Conservation (phyloP, 768 basidiomycete species). For the Hirschioporus abietinus region DNA sequence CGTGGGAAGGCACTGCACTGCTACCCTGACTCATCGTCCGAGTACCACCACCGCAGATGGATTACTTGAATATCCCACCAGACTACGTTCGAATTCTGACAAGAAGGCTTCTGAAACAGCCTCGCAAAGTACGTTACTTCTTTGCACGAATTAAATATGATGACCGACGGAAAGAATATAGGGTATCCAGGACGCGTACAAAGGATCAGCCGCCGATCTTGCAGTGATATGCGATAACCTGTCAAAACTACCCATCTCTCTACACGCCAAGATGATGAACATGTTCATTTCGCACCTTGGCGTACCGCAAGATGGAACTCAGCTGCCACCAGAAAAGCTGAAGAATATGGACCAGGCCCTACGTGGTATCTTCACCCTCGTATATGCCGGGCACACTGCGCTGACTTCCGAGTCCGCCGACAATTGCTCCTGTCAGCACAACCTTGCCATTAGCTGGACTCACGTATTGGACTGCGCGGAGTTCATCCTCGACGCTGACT, state of each 20-base stretch:
- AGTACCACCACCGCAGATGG: no score
- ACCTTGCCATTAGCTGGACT: not conserved
- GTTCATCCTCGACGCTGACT: not conserved
- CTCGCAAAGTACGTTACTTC: not conserved
- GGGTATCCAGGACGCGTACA: not conserved
- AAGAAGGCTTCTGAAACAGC: not conserved
- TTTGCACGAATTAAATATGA: not conserved
- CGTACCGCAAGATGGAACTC: not conserved
- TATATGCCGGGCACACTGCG: not conserved
- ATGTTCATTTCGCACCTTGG: not conserved
- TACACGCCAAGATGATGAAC: not conserved
- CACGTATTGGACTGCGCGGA: not conserved
- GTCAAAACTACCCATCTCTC: not conserved
- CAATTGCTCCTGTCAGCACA: no score
- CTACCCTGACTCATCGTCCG: no score
- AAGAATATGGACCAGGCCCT: not conserved
- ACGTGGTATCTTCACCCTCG: not conserved
- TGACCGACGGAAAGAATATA: not conserved
- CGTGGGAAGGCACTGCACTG: no score
- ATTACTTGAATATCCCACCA: not conserved
- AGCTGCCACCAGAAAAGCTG: not conserved
- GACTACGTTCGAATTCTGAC: not conserved
- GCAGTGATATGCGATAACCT: not conserved
- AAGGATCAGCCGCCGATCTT: not conserved
- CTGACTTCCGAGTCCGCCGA: not conserved